Conservation (phyloP, 208 protist genomes). For the Wallacemonas sp. region DNA sequence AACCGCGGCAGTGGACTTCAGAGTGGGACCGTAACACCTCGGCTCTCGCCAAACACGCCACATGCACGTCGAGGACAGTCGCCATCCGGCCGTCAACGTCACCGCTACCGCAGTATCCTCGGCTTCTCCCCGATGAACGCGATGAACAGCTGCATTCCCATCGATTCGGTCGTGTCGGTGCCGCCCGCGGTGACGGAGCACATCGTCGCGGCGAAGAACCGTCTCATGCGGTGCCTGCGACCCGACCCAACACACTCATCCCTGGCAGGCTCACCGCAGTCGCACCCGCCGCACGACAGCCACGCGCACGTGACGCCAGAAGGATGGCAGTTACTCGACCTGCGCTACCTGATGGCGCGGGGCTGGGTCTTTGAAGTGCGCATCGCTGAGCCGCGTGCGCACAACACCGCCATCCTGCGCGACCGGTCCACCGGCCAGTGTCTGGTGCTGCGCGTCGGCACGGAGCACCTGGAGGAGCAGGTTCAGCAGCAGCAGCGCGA, state of each 20-base stretch:
- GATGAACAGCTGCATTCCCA: slow-evolving; percentile 10
- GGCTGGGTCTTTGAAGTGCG: slow-evolving; percentile 4
- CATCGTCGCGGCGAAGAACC: not conserved
- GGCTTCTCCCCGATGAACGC: slow-evolving; percentile 17
- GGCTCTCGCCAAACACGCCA: too few species aligned
- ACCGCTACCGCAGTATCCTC: slow-evolving; percentile 3
- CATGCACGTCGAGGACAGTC: too few species aligned
- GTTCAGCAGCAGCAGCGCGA: not conserved
- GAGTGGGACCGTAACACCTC: too few species aligned
- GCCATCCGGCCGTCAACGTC: not conserved
- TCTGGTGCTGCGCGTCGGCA: not conserved
- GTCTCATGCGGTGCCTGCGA: not conserved
- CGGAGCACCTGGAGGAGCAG: slow-evolving; percentile 4
- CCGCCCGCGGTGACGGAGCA: not conserved
- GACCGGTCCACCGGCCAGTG: not conserved
- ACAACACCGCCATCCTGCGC: slow-evolving; percentile 12
- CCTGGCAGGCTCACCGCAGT: too few species aligned
- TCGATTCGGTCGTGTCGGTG: not conserved
- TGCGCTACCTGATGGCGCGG: not conserved
- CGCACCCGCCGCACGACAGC: too few species aligned
- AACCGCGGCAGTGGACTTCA: too few species aligned
- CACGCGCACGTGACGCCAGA: too few species aligned
- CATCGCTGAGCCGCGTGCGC: not conserved
- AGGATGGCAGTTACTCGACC: not conserved
- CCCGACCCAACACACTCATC: not conserved